Base-by-base conservation (phyloP, 2,329 filamentous ascomycete species). In the Alternaria burnsii region DNA sequence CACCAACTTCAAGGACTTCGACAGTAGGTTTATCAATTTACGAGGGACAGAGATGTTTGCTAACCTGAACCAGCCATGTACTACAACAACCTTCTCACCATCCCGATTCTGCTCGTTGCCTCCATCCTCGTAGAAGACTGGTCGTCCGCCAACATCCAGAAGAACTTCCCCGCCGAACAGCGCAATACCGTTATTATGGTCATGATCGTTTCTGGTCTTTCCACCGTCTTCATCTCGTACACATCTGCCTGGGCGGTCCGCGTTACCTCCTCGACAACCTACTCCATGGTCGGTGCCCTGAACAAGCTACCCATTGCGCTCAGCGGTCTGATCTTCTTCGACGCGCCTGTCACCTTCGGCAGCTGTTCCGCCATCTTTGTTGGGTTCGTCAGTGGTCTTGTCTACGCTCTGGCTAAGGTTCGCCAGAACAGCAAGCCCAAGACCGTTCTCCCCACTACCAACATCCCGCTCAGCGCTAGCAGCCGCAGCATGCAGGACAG, bases 1-100 rank as follows among this genome's bases (percentile, higher is more conserved):
- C 82, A 97, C 97, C 84, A 97, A 97, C 85, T 98, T 99, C 83
- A 97, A 97, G 86, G 95, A 98, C 79, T 98, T 96, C 85, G 95
- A 99, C 80, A 97, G 94, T 97, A 86, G 82, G 94, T 61, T 46
- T 26, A 4, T n/a, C 30, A 3, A 22, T 8, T 2, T 7, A 10
- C 4, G 5, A 9, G 9, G 18, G 4, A 14, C 9, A 12, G 14
- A 0, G 14, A n/a, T 30, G 3, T 12, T 18, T 20, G 42, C 70
- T 72, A 65, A 72, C 44, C 34, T 1, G n/a, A 4, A 34, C 48
- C 67, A 98, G 94, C 94, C 76, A 99, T 98, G 95, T 98, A 95
- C 84, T 99, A 99, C 86, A 99, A 99, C 88, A 98, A 99, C 82
- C 87, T 98, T 48, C 88, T 99, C 69, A 97, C 94, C 58, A 97